Evolutionary conservation across 176 grass and related monocot species (phyloP).

Genomic region (Coix lacrymajobi): DNA sequence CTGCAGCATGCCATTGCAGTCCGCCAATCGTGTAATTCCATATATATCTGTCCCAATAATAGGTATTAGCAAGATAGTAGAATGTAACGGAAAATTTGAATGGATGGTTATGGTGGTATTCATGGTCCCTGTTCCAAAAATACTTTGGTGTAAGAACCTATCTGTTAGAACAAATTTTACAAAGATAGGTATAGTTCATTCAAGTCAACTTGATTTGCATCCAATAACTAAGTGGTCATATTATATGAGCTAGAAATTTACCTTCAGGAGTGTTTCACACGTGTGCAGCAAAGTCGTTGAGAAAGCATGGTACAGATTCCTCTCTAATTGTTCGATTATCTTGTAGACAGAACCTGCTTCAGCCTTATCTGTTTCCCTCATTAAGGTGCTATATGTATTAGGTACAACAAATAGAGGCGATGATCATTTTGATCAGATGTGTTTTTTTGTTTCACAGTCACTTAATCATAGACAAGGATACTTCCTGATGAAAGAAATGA

Average conservation of each 20-base stretch:
- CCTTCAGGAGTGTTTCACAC: slow-evolving; percentile 83
- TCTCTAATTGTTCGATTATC: slow-evolving; percentile 54
- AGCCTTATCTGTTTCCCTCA: slow-evolving; percentile 49
- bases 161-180: background rate
- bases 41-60: slow-evolving; percentile 53
- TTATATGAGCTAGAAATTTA: slow-evolving; percentile 29
- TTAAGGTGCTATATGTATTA: slow-evolving; percentile 30
- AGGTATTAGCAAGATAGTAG: background rate
- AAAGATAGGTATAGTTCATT: background rate
- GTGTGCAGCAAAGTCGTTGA: slow-evolving; percentile 70
- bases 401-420: background rate
- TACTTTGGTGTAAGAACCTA: background rate
- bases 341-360: slow-evolving; percentile 65
- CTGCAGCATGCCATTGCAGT: slow-evolving; percentile 72
- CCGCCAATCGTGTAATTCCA: slow-evolving; percentile 83
- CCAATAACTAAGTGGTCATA: background rate
- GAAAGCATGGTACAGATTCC: slow-evolving; percentile 58
- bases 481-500: slow-evolving; percentile 45
- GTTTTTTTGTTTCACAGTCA: background rate
- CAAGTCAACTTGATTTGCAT: background rate
- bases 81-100: background rate
- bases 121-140: background rate
- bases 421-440: background rate
- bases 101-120: background rate
- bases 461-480: slow-evolving; percentile 50